phyloP scores from a whole-genome alignment of 495 filamentous ascomycete genomes.

The Talaromyces proteolyticus region DNA sequence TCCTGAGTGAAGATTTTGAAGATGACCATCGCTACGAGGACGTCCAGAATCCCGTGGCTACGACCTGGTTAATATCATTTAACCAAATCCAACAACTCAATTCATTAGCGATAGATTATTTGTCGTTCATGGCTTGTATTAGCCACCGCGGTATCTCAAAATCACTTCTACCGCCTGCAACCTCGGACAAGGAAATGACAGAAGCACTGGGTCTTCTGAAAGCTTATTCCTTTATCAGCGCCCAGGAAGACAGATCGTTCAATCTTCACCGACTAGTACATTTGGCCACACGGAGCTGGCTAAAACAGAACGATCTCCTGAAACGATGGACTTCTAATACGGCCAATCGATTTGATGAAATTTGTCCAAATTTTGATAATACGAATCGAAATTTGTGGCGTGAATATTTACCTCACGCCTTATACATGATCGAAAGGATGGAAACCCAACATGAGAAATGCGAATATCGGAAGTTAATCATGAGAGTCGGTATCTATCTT shows the following conservation, averaged over 20 bases:
- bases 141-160: conserved; percentile 21
- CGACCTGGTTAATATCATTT: conserved; percentile 39
- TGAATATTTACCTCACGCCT: too few relatives aligned
- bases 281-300: conserved; percentile 14
- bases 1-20: conserved; percentile 27
- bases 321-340: too few relatives aligned
- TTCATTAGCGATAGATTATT: conserved; percentile 24
- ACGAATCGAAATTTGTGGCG: too few relatives aligned
- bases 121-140: conserved; percentile 31
- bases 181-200: conserved; percentile 1
- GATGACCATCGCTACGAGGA: conserved; percentile 23
- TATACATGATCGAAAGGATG: too few relatives aligned
- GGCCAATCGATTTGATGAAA: too few relatives aligned
- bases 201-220: conserved; percentile 14
- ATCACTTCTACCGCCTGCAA: conserved; percentile 13
- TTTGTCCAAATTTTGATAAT: too few relatives aligned
- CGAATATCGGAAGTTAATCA: too few relatives aligned
- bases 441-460: too few relatives aligned
- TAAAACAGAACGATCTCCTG: too few relatives aligned
- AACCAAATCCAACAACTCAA: conserved; percentile 21
- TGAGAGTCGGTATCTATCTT: too few relatives aligned
- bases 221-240: conserved; percentile 12
- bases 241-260: neutral
- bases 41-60: conserved; percentile 24
- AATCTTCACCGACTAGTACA: conserved; percentile 12